Percentiles rank a stretch among this genome's conserved stretches.
Conservation (phyloP, 305 asterid species). For the Solanum aculeatissimum region DNA sequence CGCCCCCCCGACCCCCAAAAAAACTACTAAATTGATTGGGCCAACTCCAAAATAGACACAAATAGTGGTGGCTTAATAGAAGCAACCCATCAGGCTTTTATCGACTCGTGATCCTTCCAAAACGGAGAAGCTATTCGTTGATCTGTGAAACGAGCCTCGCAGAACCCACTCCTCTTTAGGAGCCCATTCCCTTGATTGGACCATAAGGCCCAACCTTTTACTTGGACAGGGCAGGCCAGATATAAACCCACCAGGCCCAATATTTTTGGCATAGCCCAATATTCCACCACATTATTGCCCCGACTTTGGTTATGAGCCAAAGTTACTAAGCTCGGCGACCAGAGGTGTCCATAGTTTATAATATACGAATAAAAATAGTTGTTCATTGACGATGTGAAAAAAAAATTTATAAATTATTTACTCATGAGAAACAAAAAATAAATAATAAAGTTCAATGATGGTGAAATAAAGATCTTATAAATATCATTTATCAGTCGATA, state of each 20-base stretch:
- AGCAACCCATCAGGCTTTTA: neutral
- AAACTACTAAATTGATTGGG: neutral
- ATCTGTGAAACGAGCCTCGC: neutral
- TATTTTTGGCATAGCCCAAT: neutral
- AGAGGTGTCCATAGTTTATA: fast-evolving
- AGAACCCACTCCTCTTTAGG: neutral
- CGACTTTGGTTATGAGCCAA: neutral
- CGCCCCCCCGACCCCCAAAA: too few relatives aligned
- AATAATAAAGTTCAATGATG: neutral
- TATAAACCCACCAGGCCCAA: neutral
- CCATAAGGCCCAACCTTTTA: neutral
- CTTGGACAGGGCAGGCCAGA: neutral
- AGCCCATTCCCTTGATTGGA: neutral
- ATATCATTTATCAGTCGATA: neutral
- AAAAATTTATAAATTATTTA: neutral
- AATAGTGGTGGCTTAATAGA: neutral
- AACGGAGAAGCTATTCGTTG: neutral
- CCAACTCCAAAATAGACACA: neutral
- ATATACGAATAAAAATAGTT: neutral
- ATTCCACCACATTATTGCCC: neutral
- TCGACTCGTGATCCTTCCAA: neutral
- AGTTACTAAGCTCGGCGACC: neutral
- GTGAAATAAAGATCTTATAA: neutral
- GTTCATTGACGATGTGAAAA: neutral
- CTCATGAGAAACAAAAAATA: neutral